phyloP scores from a whole-genome alignment of 1,139 yeast genomes.

The Protomyces gravidus region DNA sequence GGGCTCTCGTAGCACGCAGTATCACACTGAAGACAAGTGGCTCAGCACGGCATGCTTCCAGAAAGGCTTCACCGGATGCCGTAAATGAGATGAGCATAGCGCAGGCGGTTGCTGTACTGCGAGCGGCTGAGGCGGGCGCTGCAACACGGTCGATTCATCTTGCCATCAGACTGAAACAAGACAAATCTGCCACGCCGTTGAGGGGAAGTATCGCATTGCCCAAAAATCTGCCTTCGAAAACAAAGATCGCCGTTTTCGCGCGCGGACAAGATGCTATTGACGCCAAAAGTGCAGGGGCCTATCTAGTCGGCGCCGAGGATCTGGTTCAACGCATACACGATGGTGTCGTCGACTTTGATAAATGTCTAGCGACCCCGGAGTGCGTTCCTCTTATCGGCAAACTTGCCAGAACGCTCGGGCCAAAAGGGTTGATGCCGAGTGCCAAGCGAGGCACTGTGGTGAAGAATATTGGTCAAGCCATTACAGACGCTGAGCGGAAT shows the following conservation, averaged over 20 bases:
- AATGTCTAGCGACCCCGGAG: conserved; percentile 82
- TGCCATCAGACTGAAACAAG: conserved; percentile 20
- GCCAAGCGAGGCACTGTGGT: conserved; percentile 83
- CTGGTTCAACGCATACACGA: conserved; percentile 44
- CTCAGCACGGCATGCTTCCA: not conserved
- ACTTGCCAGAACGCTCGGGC: conserved; percentile 77
- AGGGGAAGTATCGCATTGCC: conserved; percentile 22
- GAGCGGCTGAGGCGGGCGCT: conserved; percentile 22
- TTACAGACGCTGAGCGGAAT: conserved; percentile 47
- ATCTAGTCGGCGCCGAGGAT: conserved; percentile 31
- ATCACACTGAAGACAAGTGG: not conserved
- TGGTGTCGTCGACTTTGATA: conserved; percentile 65
- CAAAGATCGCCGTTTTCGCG: conserved; percentile 30
- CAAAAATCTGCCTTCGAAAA: conserved; percentile 10
- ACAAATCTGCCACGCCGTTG: conserved; percentile 19
- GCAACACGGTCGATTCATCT: conserved; percentile 3
- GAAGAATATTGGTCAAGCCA: conserved; percentile 52
- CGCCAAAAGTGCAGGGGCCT: conserved; percentile 29
- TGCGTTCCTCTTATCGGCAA: conserved; percentile 57
- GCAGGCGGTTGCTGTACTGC: conserved; percentile 9
- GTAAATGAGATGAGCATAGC: conserved; percentile 19
- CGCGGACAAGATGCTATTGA: conserved; percentile 26
- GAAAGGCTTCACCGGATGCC: conserved; percentile 15
- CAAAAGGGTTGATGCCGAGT: conserved; percentile 83
- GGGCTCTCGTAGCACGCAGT: too few relatives aligned